Base-by-base conservation (phyloP, 768 basidiomycete species). In the Leucocoprinus birnbaumii region DNA sequence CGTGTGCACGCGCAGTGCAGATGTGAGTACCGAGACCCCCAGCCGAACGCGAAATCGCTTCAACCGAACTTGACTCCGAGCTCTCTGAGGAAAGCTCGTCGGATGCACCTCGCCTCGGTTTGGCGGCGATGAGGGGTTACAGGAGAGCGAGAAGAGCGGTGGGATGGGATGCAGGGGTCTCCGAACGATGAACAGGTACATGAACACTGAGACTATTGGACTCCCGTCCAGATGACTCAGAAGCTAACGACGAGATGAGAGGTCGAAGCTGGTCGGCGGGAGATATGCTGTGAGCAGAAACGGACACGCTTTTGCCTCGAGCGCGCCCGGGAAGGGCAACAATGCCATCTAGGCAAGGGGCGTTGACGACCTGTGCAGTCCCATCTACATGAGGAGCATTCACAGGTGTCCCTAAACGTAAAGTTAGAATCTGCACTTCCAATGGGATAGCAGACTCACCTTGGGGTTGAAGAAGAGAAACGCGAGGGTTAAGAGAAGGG, bases 61-160 rank as follows among this genome's bases (percentile, higher is more conserved):
- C 47, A 27, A 22, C 14, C 1, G 41, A 43, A 18, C 40, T 24
- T 9, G 54, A n/a, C 16, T 42, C 27, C 13, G 54, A 55, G 19
- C 47, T n/a, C 18, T 35, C 48, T 2, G 47, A 55, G 16, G 47
- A 48, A 35, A 37, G n/a, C 16, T 31, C 54, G 10, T 35, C 54
- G 13, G 11, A 22, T 13, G 42, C 31, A 8, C 45, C 38, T 19
- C 41, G 40, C 34, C 54, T 55, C 8, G 54, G 54, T 41, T 49
- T 55, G 27, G 47, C 54, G 27, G n/a, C 47, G 54, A 10, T 55
- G 54, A 19, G 54, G 54, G 35, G 54, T 42, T 10, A 55, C 26
- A 16, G 48, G 54, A 21, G 54, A 55, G 18, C 54, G 26, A 16
- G 40, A 31, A 48, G 48, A 10, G 18, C 8, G 19, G 16, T 49